Evolutionary conservation across 1,139 yeast species (phyloP), one percentile per base, ranked within the genome.

Genomic region (Geotrichum macrosporum): DNA sequence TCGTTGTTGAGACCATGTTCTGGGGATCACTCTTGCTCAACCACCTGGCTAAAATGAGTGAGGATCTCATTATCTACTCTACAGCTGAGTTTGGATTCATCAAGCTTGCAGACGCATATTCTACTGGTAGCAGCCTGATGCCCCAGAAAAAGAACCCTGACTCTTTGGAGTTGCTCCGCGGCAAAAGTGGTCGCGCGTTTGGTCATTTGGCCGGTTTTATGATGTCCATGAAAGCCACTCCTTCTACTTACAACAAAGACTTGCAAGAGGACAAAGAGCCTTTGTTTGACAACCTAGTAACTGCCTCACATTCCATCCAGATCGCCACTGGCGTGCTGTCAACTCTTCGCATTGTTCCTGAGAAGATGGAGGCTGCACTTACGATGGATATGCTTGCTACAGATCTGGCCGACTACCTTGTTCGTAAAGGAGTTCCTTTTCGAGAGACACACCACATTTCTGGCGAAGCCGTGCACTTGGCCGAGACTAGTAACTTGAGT

Each of bases 311-410:
- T 69, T 89, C 97, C 1, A 76, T 89, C 41, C 75, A 86, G 57
- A 92, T 92, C 61, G 95, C 97, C 32, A 89, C 96, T 3, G 99
- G 99, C 53, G 97, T 92, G 13, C 74, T 92, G 43, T 86, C 96
- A 2, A 92, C 98, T 1, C 74, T 92, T 59, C 63, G 68, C 32
- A 84, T 89, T 57, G 76, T 83, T 58, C 75, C 77, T 55, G 81
- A 77, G 50, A 81, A 75, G 57, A 92, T 92, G 98, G 76, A 75
- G 58, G 80, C 76, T 37, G 94, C 97, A 0, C 76, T 92, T 60
- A 89, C 97, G 29, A 89, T 89, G 95, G 98, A 94, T 67, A 94
- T 92, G 98, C 77, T 92, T 61, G 98, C 98, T 15, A 92, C 99
- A 20, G 99, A 92, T 66, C 76, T 92, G 59, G 99, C 99, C 35